A percentile compares a stretch with the other conserved stretches of the same genome.
These are phyloP conservation scores for Iberis pinnata DNA, from an alignment of 345 rosid species.

Conservation along the genomic window DNA sequence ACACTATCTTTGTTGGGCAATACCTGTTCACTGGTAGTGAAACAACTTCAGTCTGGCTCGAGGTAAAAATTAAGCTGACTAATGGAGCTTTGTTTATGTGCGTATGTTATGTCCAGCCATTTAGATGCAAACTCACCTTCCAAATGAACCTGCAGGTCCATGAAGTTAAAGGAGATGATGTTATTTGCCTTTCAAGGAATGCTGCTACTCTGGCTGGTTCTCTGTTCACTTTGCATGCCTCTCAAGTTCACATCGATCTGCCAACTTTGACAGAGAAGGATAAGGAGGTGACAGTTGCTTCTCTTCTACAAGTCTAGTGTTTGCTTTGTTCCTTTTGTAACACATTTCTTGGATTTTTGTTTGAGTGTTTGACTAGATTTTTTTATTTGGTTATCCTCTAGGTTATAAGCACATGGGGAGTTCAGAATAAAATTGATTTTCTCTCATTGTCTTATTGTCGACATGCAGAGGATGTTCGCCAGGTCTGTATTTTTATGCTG, in stretches of 20 bases:
- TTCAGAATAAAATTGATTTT: constrained; percentile 84
- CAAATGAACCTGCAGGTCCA: constrained; percentile 46
- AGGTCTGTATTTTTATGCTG: constrained; percentile 30
- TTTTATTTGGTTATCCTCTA: constrained; percentile 26
- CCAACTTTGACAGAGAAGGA: constrained; percentile 89
- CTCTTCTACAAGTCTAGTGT: background rate
- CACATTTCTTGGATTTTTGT: constrained; percentile 6
- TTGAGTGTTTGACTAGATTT: constrained; percentile 3
- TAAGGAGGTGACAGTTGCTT: constrained; percentile 59
- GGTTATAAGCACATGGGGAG: constrained; percentile 95
- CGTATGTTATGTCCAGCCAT: background rate
- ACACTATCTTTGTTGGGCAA: constrained; percentile 89
- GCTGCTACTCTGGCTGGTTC: constrained; percentile 84
- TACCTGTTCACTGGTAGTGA: constrained; percentile 97
- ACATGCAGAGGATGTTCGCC: constrained; percentile 96
- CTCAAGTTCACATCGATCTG: constrained; percentile 79
- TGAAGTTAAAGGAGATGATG: constrained; percentile 78
- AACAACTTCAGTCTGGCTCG: constrained; percentile 96
- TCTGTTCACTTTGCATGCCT: constrained; percentile 73
- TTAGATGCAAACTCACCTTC: background rate
- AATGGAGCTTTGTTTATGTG: background rate
- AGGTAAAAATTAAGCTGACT: constrained; percentile 38
- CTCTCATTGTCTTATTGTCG: constrained; percentile 89
- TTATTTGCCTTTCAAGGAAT: constrained; percentile 77
- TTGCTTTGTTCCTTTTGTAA: constrained; percentile 5